Conservation (phyloP, 2,329 filamentous ascomycete species). For the Verticillium albo-atrum region DNA sequence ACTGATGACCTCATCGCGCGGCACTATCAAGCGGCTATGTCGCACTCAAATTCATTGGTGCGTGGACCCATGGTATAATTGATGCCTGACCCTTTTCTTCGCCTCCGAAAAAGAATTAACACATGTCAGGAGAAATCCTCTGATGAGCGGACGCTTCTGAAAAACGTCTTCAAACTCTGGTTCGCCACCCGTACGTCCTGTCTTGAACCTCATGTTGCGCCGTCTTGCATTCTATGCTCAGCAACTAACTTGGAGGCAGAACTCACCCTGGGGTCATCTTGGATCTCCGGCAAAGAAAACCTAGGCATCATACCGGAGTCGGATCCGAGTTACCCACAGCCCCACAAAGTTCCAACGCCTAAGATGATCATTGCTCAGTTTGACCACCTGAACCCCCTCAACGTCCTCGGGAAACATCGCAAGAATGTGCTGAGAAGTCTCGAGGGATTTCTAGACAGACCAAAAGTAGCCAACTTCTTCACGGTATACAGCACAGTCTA, state of each 20-base stretch:
- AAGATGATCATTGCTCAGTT: constrained; percentile 42
- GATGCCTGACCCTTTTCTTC: too few relatives aligned
- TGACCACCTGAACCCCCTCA: constrained; percentile 34
- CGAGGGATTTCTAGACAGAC: too few relatives aligned
- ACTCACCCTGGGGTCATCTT: constrained; percentile 39
- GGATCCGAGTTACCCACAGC: constrained; percentile 31
- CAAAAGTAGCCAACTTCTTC: constrained; percentile 20
- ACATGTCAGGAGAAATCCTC: neutral
- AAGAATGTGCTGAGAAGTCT: constrained; percentile 27
- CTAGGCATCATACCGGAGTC: constrained; percentile 34
- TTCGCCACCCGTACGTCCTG: constrained; percentile 39
- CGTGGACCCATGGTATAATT: too few relatives aligned
- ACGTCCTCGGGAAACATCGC: constrained; percentile 27
- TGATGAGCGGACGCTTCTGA: constrained; percentile 29
- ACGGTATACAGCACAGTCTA: constrained; percentile 33
- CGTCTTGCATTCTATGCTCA: neutral
- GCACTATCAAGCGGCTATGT: constrained; percentile 13
- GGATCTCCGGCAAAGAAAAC: constrained; percentile 32
- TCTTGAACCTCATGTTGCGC: neutral
- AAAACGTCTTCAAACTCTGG: constrained; percentile 37
- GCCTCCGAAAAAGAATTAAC: too few relatives aligned
- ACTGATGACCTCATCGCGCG: neutral
- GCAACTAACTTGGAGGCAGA: neutral
- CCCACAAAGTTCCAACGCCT: constrained; percentile 31
- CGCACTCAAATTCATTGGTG: constrained; percentile 9